Conservation (phyloP, 768 basidiomycete species). For the Harrya chromipes region DNA sequence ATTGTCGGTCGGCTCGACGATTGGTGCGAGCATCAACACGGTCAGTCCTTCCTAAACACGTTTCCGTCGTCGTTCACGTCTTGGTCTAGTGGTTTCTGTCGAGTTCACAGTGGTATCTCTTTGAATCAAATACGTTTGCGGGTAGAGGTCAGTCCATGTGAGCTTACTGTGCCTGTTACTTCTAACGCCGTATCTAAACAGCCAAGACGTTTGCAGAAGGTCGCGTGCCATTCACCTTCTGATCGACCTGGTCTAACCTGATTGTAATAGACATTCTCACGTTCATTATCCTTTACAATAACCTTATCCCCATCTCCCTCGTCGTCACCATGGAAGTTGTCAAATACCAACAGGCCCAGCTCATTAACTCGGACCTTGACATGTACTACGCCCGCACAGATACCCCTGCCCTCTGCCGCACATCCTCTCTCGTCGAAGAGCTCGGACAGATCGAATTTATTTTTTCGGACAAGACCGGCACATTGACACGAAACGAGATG, state of each 20-base stretch:
- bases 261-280: conserved; percentile 79
- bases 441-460: conserved; percentile 97
- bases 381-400: conserved; percentile 97
- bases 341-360: conserved; percentile 95
- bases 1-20: conserved; percentile 85
- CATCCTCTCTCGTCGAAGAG: conserved; percentile 96
- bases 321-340: conserved; percentile 99
- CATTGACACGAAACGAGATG: conserved; percentile 97
- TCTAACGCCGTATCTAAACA: conserved; percentile 26
- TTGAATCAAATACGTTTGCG: conserved; percentile 55
- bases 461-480: conserved; percentile 94
- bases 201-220: conserved; percentile 84
- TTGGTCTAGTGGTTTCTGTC: conserved; percentile 76
- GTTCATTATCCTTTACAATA: conserved; percentile 98
- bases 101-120: conserved; percentile 86
- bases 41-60: conserved; percentile 35
- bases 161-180: not conserved
- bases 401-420: conserved; percentile 96
- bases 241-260: conserved; percentile 4
- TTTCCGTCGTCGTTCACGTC: not conserved
- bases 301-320: conserved; percentile 97
- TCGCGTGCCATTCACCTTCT: conserved; percentile 24
- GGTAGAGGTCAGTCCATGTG: conserved; percentile 52
- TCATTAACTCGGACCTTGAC: conserved; percentile 97
- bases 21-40: conserved; percentile 87